Percentiles rank a stretch among this genome's conserved stretches.
Conservation (phyloP, 179 eudicot species). For the Monotropa hypopitys region DNA sequence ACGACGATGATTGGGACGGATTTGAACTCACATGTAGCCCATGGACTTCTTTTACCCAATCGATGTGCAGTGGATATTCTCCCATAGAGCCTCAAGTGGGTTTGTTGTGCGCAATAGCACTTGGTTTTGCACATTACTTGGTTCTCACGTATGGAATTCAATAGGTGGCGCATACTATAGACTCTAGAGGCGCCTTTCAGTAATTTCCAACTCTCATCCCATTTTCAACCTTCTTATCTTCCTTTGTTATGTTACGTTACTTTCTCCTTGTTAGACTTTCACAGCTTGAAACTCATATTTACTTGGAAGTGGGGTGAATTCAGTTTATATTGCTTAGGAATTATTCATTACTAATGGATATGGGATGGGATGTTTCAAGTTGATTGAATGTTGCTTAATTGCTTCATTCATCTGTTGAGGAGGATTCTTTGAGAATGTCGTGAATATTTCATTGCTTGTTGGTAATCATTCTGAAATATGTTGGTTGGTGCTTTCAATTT, state of each 20-base stretch:
- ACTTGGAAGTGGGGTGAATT: background rate
- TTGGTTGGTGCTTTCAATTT: conserved; percentile 2
- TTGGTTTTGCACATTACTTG: background rate
- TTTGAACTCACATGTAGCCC: background rate
- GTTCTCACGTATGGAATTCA: background rate
- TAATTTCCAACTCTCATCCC: background rate
- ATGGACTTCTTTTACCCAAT: background rate
- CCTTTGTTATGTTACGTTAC: background rate
- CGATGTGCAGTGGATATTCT: background rate
- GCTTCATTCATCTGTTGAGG: background rate
- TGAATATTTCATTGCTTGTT: background rate
- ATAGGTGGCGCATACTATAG: background rate
- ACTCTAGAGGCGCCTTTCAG: background rate
- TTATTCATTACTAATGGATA: background rate
- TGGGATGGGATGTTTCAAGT: background rate
- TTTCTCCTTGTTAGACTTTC: background rate
- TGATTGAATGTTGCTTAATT: background rate
- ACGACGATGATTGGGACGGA: background rate
- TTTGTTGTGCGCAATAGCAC: background rate
- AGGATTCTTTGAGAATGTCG: background rate
- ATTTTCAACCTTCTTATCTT: background rate
- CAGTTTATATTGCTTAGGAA: background rate
- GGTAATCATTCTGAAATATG: background rate
- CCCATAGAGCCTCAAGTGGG: background rate
- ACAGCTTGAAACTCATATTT: background rate